These are phyloP conservation scores for Brassica hybrid DNA, from an alignment of 441 rosid species.

Conservation along the genomic window DNA sequence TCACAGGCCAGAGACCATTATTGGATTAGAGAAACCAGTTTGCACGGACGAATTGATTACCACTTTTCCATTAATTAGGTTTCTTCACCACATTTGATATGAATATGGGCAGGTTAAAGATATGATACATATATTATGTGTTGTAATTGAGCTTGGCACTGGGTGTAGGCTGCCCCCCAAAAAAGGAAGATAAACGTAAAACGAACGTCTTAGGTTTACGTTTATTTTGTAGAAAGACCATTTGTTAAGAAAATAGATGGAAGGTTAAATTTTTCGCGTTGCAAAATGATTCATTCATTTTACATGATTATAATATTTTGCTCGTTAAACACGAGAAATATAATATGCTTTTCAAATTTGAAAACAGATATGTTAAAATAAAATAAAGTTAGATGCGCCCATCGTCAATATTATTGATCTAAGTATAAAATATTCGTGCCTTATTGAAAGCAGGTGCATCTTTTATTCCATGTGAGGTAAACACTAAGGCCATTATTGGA, in stretches of 20 bases:
- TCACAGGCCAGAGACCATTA: no score
- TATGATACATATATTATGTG: not conserved
- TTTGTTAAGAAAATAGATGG: not conserved
- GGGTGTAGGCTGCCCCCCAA: not conserved
- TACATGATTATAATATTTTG: not conserved
- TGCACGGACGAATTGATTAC: not conserved
- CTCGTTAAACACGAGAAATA: constrained; percentile 5
- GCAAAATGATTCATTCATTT: not conserved
- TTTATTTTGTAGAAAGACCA: not conserved
- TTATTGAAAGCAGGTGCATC: not conserved
- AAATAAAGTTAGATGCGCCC: not conserved
- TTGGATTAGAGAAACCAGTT: not conserved
- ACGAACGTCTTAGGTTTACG: not conserved
- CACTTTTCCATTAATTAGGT: not conserved
- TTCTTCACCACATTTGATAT: not conserved
- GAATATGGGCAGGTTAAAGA: not conserved
- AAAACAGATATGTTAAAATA: not conserved
- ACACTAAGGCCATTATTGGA: no score
- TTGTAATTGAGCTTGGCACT: not conserved
- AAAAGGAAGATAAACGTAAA: not conserved
- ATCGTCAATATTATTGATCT: not conserved
- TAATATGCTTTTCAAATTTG: not conserved
- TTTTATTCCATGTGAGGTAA: no score
- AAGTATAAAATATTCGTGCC: not conserved
- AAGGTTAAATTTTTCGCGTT: not conserved